These are phyloP conservation scores for Domatiomyces globalis DNA, from an alignment of 2,329 filamentous ascomycete genomes.

Conservation along the genomic window DNA sequence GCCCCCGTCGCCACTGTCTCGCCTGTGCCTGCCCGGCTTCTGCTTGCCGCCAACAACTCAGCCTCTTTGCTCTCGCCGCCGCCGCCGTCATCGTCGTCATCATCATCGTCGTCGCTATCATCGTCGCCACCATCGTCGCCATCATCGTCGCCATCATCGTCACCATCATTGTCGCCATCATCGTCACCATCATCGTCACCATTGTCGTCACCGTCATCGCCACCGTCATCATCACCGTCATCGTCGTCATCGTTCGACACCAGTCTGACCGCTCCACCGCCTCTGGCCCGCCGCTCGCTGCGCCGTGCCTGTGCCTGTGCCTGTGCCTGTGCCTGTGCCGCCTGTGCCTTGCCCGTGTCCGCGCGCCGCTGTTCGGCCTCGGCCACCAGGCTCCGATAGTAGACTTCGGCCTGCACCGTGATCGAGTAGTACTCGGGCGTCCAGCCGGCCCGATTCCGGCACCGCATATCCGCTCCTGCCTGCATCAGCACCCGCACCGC, in stretches of 20 bases:
- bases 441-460: conserved; percentile 64
- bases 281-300: conserved; percentile 10
- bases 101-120: conserved; percentile 5
- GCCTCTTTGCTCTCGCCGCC: conserved; percentile 4
- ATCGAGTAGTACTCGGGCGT: conserved; percentile 70
- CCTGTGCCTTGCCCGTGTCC: neutral
- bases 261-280: conserved; percentile 12
- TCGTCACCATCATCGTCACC: conserved; percentile 1
- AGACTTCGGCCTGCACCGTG: conserved; percentile 70
- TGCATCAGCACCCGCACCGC: conserved; percentile 63
- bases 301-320: neutral
- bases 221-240: neutral
- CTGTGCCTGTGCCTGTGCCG: neutral
- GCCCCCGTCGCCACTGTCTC: conserved; percentile 3
- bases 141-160: neutral
- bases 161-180: conserved; percentile 7
- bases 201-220: neutral
- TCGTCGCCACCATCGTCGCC: neutral
- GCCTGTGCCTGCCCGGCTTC: conserved; percentile 8
- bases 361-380: conserved; percentile 52
- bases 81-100: conserved; percentile 6
- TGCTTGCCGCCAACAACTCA: conserved; percentile 8
- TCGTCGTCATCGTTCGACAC: conserved; percentile 12
- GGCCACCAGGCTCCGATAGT: conserved; percentile 60
- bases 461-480: conserved; percentile 61